These are phyloP conservation scores for Prunus fruticosa DNA, from an alignment of 306 rosid genomes.

Conservation along the genomic window DNA sequence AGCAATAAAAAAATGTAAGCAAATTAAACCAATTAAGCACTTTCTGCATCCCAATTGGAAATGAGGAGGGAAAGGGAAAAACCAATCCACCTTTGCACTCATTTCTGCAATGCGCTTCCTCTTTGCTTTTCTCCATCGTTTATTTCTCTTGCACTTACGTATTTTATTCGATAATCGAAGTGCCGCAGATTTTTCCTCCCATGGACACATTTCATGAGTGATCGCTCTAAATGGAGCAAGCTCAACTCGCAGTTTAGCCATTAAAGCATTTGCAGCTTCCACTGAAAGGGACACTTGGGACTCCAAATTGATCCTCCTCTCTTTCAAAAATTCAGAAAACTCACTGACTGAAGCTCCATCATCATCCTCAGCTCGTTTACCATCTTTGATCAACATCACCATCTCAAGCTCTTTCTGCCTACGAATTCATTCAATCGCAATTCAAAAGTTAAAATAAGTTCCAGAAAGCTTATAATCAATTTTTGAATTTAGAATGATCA, in stretches of 20 bases:
- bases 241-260: slow-evolving; percentile 51
- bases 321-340: slow-evolving; percentile 40
- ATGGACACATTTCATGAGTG: slow-evolving; percentile 52
- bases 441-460: not conserved
- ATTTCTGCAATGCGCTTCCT: slow-evolving; percentile 56
- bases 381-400: slow-evolving; percentile 49
- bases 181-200: slow-evolving; percentile 79
- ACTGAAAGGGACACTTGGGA: slow-evolving; percentile 53
- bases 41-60: not conserved
- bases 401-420: slow-evolving; percentile 80
- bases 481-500: not conserved
- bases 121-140: slow-evolving; percentile 73
- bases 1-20: slow-evolving; percentile 10
- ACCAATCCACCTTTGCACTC: slow-evolving; percentile 54
- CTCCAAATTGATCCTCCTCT: slow-evolving; percentile 49
- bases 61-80: not conserved
- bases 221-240: slow-evolving; percentile 61
- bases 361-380: slow-evolving; percentile 37
- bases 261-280: slow-evolving; percentile 59
- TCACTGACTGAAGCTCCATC: slow-evolving; percentile 25
- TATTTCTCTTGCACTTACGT: slow-evolving; percentile 59
- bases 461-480: not conserved
- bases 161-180: slow-evolving; percentile 46
- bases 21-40: not conserved
- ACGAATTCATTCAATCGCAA: not conserved